Evolutionary conservation across 2,329 filamentous ascomycete species (phyloP), one percentile per base, ranked within the genome.

Genomic region (Xylaria sp.): DNA sequence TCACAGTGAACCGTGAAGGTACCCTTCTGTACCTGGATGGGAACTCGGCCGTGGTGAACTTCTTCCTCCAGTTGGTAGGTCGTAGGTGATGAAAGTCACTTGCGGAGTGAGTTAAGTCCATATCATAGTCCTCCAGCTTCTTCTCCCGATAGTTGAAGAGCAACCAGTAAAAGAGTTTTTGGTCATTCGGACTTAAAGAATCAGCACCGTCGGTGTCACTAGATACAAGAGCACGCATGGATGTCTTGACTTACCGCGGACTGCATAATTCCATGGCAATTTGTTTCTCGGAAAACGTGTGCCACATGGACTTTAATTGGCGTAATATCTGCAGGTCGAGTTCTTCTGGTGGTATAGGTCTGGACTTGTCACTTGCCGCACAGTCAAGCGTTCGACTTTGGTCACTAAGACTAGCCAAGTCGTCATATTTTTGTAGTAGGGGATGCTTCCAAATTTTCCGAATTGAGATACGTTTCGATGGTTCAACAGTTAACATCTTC

Each of bases 121-220:
- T 90, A 68, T 91, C 91, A 77, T 96, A 98, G 77, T 97, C 93
- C 78, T 98, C 94, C 1, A 97, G 81, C 74, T 96, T 91, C 71
- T 93, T 90, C 72, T 97, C 90, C 54, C 93, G 89, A 79, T 97
- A 97, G 79, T 91, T 92, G 72, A 91, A 82, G 8, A 99, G 86
- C 23, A 97, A 87, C 81, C 90, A 92, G 80, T 98, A 99, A 80
- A 98, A 98, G 73, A 95, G 87, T 77, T 97, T 97, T 78, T 98
- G 94, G 65, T 97, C 93, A 72, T 97, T 98, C 4, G 88, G 85
- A 72, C 92, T 95, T 39, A n/a, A 66, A 57, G 70, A 50, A 73
- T 80, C 71, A 81, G 77, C 64, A n/a, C 12, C 4, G n/a, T 51
- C 25, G 3, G 12, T 28, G 20, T 51, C 18, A 4, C 12, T 2